Conservation (phyloP, 1,139 yeast species). For the Spathaspora jeffriesii region DNA sequence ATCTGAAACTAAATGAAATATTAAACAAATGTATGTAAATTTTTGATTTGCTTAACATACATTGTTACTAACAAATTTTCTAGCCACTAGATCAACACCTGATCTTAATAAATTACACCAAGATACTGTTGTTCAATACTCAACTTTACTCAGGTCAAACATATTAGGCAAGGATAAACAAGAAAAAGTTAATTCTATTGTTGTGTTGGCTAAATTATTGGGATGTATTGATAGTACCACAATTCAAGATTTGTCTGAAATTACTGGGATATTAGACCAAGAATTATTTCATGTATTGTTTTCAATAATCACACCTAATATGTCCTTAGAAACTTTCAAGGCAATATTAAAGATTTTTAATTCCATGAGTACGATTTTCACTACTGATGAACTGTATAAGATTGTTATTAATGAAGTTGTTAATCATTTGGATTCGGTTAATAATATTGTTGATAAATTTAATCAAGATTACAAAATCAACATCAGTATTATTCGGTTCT, state of each 20-base stretch:
- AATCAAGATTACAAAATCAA: slow-evolving; percentile 45
- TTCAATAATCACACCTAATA: slow-evolving; percentile 42
- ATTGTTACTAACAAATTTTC: neutral
- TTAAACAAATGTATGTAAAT: slow-evolving; percentile 37
- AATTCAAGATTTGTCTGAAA: slow-evolving; percentile 23
- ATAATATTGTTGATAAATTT: slow-evolving; percentile 40
- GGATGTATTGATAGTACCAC: slow-evolving; percentile 47
- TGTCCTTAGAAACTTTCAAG: slow-evolving; percentile 52
- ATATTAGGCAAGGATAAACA: slow-evolving; percentile 50
- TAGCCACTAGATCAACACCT: neutral
- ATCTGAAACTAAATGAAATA: slow-evolving; percentile 46
- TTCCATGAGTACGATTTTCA: slow-evolving; percentile 14
- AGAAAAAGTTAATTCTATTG: slow-evolving; percentile 54
- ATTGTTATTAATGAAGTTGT: slow-evolving; percentile 45
- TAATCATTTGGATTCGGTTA: slow-evolving; percentile 43
- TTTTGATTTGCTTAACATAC: too few species aligned
- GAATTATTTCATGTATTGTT: slow-evolving; percentile 43
- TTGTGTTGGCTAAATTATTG: slow-evolving; percentile 52
- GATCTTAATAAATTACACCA: slow-evolving; percentile 28
- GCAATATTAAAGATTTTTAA: slow-evolving; percentile 44
- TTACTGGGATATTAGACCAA: slow-evolving; percentile 39
- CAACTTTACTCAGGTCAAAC: slow-evolving; percentile 34
- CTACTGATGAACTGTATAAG: slow-evolving; percentile 27
- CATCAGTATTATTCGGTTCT: slow-evolving; percentile 45
- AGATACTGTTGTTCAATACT: slow-evolving; percentile 35